These are phyloP conservation scores for Chlamydomonas applanata DNA, from an alignment of 139 green algal genomes.

Conservation along the genomic window DNA sequence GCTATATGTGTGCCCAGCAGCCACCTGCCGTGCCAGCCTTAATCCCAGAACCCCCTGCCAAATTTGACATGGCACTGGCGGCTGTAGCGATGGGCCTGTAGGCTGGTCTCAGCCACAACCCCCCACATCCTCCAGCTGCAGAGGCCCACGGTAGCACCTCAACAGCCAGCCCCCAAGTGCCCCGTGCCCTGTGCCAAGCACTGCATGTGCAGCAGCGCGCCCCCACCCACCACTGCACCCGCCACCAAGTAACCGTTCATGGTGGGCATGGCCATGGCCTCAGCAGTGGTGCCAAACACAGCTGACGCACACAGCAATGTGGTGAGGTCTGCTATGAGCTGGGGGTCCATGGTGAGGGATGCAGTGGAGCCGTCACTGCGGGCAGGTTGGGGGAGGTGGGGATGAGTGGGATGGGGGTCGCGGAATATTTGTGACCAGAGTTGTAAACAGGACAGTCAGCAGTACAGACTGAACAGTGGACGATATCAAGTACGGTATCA, in stretches of 20 bases:
- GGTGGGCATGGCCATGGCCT: conserved; percentile 80
- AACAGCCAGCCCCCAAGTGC: too few relatives aligned
- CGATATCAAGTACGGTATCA: too few relatives aligned
- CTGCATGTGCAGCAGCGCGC: conserved; percentile 80
- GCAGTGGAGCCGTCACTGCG: conserved; percentile 60
- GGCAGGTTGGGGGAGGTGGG: background rate
- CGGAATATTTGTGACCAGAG: too few relatives aligned
- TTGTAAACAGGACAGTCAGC: too few relatives aligned
- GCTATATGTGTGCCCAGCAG: too few relatives aligned
- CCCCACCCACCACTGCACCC: conserved; percentile 85
- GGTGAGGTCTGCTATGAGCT: conserved; percentile 85
- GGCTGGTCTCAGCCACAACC: background rate
- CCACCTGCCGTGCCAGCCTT: too few relatives aligned
- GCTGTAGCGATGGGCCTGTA: background rate
- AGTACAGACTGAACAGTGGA: too few relatives aligned
- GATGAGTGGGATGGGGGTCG: too few relatives aligned
- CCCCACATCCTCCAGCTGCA: conserved; percentile 55
- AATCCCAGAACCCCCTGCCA: too few relatives aligned
- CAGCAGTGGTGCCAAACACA: conserved; percentile 70
- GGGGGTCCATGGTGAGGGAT: conserved; percentile 86
- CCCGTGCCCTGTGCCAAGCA: too few relatives aligned
- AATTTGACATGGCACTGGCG: too few relatives aligned
- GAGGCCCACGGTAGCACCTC: too few relatives aligned
- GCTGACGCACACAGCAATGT: background rate
- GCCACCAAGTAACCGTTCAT: conserved; percentile 97